Evolutionary conservation across 2,329 filamentous ascomycete genomes (phyloP), one percentile per base, ranked within the genome.

Genomic region (Microdochium trichocladiopsis): DNA sequence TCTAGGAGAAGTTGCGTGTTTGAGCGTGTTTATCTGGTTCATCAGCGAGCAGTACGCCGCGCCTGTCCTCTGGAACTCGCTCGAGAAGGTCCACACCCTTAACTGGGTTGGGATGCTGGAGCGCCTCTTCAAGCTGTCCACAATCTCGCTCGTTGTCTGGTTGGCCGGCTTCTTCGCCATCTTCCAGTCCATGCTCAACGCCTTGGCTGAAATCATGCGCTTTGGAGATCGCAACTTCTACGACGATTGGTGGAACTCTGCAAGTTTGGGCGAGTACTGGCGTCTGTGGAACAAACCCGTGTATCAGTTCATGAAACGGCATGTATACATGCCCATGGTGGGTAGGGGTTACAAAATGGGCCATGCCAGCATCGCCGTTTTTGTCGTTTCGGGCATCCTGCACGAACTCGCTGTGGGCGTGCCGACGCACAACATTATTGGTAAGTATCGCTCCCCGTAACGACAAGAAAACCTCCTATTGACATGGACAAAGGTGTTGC

Each of bases 221-320:
- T 99, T 99, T 63, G 94, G 87, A 18, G 94, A 99, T 67, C 83
- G 94, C 25, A 88, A 92, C 50, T 99, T 99, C 69, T 99, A 99
- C 69, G 87, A 89, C 36, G 91, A 96, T 64, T 99, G 94, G 94
- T 99, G 94, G 94, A 99, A 99, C 65, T 90, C 86, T 57, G 84
- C 86, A 51, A 91, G 86, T 58, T 76, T 97, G 6, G 89, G 92
- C 31, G 80, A 80, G 4, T 99, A 99, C 74, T 96, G 93, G 93
- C 84, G 92, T 22, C 88, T 87, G 1, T 99, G 94, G 94, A 99
- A 99, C 72, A 95, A 95, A 67, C 94, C 94, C 1, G 93, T 99
- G 5, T 95, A 95, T 64, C 86, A 91, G 53, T 99, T 96, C 69
- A 97, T 99, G 85, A 92, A 90, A 63, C 79, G 94, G 36, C 94